phyloP scores from a whole-genome alignment of 768 basidiomycete species.

The Tricholoma terreum region DNA sequence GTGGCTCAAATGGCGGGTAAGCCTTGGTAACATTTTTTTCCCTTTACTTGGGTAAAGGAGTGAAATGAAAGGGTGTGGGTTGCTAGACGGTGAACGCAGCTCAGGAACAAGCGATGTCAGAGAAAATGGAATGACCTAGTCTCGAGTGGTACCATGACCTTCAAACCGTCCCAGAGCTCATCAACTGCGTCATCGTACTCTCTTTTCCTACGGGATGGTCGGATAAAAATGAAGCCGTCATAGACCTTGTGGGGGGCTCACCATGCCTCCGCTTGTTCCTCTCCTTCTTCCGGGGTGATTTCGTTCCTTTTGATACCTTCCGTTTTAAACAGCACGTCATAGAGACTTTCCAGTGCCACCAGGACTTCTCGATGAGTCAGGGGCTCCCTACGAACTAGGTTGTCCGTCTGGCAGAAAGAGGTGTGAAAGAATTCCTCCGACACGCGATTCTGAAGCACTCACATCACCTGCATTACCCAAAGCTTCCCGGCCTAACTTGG shows the following conservation, averaged over 20 bases:
- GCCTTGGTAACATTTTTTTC: conserved; percentile 86
- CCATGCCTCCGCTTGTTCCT: conserved; percentile 44
- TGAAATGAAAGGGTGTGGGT: conserved; percentile 96
- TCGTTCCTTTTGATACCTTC: conserved; percentile 85
- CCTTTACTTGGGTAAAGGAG: conserved; percentile 87
- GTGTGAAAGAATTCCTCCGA: background rate
- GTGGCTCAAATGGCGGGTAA: conserved; percentile 77
- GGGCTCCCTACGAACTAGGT: conserved; percentile 65
- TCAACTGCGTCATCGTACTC: conserved; percentile 60
- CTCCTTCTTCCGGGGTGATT: conserved; percentile 59
- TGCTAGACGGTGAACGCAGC: conserved; percentile 38
- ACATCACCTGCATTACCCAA: conserved; percentile 60
- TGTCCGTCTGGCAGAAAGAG: conserved; percentile 45
- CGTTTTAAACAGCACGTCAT: conserved; percentile 77
- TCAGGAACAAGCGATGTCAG: background rate
- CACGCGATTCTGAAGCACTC: conserved; percentile 12
- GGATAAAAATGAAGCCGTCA: background rate
- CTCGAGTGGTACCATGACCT: conserved; percentile 89
- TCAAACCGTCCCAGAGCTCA: conserved; percentile 73
- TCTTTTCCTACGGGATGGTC: conserved; percentile 42
- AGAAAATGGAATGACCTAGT: conserved; percentile 62
- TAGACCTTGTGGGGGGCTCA: conserved; percentile 22
- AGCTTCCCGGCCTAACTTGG: conserved; percentile 72
- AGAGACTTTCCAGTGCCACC: conserved; percentile 76
- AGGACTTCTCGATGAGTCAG: conserved; percentile 78